phyloP scores from a whole-genome alignment of 495 filamentous ascomycete genomes.

The Xylaria bambusicola region DNA sequence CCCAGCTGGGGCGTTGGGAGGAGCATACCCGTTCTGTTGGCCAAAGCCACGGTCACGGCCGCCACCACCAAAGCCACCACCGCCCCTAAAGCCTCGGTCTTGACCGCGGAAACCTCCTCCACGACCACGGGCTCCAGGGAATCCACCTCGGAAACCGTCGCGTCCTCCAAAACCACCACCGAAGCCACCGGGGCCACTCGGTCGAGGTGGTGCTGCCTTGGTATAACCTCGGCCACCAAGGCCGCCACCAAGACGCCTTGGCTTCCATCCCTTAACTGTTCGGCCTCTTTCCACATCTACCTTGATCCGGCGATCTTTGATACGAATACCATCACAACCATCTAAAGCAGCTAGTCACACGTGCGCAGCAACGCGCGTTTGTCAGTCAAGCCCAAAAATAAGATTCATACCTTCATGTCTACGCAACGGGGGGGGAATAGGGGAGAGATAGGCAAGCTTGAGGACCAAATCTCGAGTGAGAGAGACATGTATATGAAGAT shows the following conservation, averaged over 20 bases:
- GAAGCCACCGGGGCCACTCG: slow-evolving; percentile 69
- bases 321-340: slow-evolving; percentile 78
- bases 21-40: slow-evolving; percentile 53
- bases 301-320: slow-evolving; percentile 87
- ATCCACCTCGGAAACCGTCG: slow-evolving; percentile 50
- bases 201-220: slow-evolving; percentile 74
- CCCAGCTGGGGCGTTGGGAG: slow-evolving; percentile 77
- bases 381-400: slow-evolving; percentile 59
- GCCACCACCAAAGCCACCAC: slow-evolving; percentile 49
- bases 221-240: slow-evolving; percentile 92
- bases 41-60: slow-evolving; percentile 64
- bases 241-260: slow-evolving; percentile 87
- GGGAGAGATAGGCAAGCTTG: slow-evolving; percentile 56
- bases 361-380: slow-evolving; percentile 56
- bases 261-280: slow-evolving; percentile 93
- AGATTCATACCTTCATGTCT: slow-evolving; percentile 40
- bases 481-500: slow-evolving; percentile 33
- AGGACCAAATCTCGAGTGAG: slow-evolving; percentile 51
- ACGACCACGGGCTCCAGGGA: slow-evolving; percentile 57
- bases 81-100: slow-evolving; percentile 52
- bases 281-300: slow-evolving; percentile 97
- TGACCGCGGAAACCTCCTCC: slow-evolving; percentile 63
- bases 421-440: slow-evolving; percentile 18
- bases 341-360: slow-evolving; percentile 59
- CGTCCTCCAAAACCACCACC: slow-evolving; percentile 69